These are phyloP conservation scores for Tuber magnatum DNA, from an alignment of 495 filamentous ascomycete genomes.

Conservation along the genomic window DNA sequence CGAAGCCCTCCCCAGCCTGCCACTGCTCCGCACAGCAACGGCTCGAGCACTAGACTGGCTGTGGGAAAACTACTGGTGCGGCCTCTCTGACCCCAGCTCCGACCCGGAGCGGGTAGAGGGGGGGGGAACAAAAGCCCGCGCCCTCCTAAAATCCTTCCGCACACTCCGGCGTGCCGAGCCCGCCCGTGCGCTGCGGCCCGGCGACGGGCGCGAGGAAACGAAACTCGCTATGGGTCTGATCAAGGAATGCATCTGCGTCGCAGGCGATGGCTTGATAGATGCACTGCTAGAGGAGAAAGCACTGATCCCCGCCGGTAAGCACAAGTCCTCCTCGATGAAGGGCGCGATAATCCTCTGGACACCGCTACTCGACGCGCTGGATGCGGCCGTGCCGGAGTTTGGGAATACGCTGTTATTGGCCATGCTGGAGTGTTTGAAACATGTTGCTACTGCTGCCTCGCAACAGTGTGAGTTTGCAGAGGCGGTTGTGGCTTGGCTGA, in stretches of 20 bases:
- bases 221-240: slow-evolving; percentile 27
- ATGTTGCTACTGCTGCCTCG: background rate
- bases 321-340: slow-evolving; percentile 32
- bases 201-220: slow-evolving; percentile 23
- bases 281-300: slow-evolving; percentile 40
- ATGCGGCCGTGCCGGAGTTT: slow-evolving; percentile 24
- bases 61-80: slow-evolving; percentile 77
- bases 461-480: slow-evolving; percentile 25
- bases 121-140: background rate
- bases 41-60: slow-evolving; percentile 71
- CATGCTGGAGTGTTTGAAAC: slow-evolving; percentile 34
- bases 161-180: slow-evolving; percentile 18
- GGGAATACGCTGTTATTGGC: slow-evolving; percentile 24
- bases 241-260: slow-evolving; percentile 35
- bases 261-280: slow-evolving; percentile 24
- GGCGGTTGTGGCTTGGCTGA: slow-evolving; percentile 31
- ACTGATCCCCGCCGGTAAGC: slow-evolving; percentile 36
- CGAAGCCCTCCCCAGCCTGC: slow-evolving; percentile 69
- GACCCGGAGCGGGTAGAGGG: background rate
- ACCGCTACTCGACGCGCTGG: slow-evolving; percentile 30
- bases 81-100: slow-evolving; percentile 37
- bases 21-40: slow-evolving; percentile 59
- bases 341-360: slow-evolving; percentile 37
- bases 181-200: slow-evolving; percentile 12
- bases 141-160: slow-evolving; percentile 13